Evolutionary conservation across 2,329 filamentous ascomycete genomes (phyloP).

Genomic region (Apiospora malaysiana): DNA sequence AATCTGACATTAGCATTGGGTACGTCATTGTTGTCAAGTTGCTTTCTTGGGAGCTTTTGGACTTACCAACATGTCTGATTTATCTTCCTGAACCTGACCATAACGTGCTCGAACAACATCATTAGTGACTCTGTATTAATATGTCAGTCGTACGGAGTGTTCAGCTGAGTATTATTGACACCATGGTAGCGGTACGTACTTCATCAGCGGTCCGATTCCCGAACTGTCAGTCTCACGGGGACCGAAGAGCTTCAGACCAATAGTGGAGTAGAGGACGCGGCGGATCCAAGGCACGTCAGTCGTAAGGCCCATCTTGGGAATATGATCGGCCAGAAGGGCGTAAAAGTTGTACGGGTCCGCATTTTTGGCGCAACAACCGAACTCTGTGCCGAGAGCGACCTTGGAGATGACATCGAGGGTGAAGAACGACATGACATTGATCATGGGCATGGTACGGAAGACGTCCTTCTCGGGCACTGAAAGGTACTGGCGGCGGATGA

Average conservation of each 20-base stretch:
- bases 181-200: constrained; percentile 8
- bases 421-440: constrained; percentile 24
- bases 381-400: constrained; percentile 33
- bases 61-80: constrained; percentile 33
- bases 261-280: constrained; percentile 28
- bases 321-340: constrained; percentile 23
- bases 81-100: constrained; percentile 1
- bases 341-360: constrained; percentile 32
- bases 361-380: constrained; percentile 34
- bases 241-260: constrained; percentile 30
- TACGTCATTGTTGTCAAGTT: neutral
- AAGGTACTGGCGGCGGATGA: constrained; percentile 32
- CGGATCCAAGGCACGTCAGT: constrained; percentile 33
- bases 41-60: neutral
- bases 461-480: neutral
- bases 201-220: constrained; percentile 31
- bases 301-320: constrained; percentile 27
- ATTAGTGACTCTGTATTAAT: constrained; percentile 24
- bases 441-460: constrained; percentile 27
- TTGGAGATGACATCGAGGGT: constrained; percentile 36
- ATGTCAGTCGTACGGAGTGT: neutral
- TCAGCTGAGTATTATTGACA: no score
- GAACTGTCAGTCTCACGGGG: constrained; percentile 32
- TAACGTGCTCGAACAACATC: constrained; percentile 22
- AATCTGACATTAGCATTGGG: neutral